Evolutionary conservation across 176 grass and related monocot species (phyloP), one percentile per base, ranked within the genome.

Genomic region (Carex myosuroides): DNA sequence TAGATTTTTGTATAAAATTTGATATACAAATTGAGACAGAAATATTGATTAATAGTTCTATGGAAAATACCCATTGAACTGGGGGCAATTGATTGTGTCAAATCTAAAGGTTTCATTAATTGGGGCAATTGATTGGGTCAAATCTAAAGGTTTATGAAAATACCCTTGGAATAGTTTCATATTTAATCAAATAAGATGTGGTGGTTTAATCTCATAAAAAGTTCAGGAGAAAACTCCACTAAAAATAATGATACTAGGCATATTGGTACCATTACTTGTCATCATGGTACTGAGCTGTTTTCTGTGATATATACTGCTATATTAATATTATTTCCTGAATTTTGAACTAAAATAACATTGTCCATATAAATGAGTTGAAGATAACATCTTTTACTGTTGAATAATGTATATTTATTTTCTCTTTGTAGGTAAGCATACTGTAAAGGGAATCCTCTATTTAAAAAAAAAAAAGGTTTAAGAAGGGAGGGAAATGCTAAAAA

Each of bases 401-500:
- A 13, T 53, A 21, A 75, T 3, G 44, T 13, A 75, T 80, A 1
- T 58, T 80, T 80, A 3, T 14, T 61, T 10, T 80, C 59, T 63
- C 60, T 33, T 21, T 60, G n/a, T 14, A 81, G 79, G 52, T 17
- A 64, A 56, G 10, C 18, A 20, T 13, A 57, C 13, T 61, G 58
- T 81, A 21, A 20, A 81, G 21, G 24, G 0, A 26, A 13, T 50
- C 46, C 8, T 58, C 22, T 44, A 7, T 62, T 52, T 12, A 3
- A 22, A 32, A 61, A 54, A 80, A 65, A 29, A 20, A 67, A 82
- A 64, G 7, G 8, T 32, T 18, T 29, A 59, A 35, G 46, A 64
- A 80, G 17, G 32, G 17, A 63, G 74, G 22, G 79, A 83, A 67
- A 83, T 83, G 80, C 39, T 24, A 67, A 83, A 53, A 65, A 68